Percentiles rank a stretch among this genome's conserved stretches.
phyloP scores from a whole-genome alignment of 495 filamentous ascomycete species.

The Aspergillus incahuasiensis region DNA sequence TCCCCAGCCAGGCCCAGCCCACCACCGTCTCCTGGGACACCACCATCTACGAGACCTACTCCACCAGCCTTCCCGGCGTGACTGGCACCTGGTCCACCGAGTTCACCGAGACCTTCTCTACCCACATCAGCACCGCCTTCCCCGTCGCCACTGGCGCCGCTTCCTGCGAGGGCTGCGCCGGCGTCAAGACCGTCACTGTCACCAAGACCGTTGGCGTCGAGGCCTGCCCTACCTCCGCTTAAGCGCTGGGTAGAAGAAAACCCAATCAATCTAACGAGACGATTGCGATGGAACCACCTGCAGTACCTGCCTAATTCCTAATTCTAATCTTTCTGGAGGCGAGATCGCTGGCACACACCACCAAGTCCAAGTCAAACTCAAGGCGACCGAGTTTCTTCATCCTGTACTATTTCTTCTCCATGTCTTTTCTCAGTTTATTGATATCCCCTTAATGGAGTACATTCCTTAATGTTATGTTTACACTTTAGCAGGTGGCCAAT shows the following conservation, averaged over 20 bases:
- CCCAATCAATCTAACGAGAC: conserved; percentile 14
- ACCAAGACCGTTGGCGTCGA: conserved; percentile 31
- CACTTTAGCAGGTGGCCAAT: conserved; percentile 1
- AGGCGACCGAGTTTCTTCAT: not conserved
- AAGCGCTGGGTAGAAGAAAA: not conserved
- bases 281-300: conserved; percentile 21
- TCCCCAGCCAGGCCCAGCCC: not conserved
- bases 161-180: conserved; percentile 3
- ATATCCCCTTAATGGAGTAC: conserved; percentile 36
- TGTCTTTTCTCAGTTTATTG: conserved; percentile 15
- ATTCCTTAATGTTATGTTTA: conserved; percentile 25
- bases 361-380: no score
- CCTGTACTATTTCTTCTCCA: conserved; percentile 8
- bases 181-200: conserved; percentile 20
- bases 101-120: not conserved
- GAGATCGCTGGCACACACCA: no score
- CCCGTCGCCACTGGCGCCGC: not conserved
- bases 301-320: conserved; percentile 41
- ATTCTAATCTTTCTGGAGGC: conserved; percentile 28
- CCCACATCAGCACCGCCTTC: not conserved
- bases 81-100: not conserved
- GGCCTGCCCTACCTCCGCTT: conserved; percentile 26
- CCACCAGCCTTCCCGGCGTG: no score
- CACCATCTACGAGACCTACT: no score
- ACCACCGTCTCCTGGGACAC: no score